A percentile compares a stretch with the other conserved stretches of the same genome.
These are phyloP conservation scores for Bruguiera gymnorhiza DNA, from an alignment of 345 rosid species.

Conservation along the genomic window DNA sequence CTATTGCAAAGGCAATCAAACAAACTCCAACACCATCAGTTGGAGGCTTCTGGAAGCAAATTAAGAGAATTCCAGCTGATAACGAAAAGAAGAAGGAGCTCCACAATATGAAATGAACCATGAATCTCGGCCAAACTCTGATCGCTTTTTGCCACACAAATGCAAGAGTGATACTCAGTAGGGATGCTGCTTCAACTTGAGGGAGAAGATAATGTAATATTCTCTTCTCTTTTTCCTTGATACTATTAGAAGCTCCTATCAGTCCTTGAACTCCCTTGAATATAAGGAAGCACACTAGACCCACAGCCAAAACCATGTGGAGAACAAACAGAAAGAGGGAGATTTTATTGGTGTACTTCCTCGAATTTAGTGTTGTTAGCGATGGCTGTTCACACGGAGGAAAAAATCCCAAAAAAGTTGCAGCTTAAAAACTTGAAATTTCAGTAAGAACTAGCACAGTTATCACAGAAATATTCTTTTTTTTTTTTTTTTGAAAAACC, in stretches of 20 bases:
- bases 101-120: constrained; percentile 92
- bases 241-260: constrained; percentile 44
- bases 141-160: constrained; percentile 82
- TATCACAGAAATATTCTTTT: too few species aligned
- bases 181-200: constrained; percentile 83
- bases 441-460: not conserved
- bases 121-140: constrained; percentile 67
- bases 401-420: not conserved
- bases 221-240: constrained; percentile 54
- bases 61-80: constrained; percentile 81
- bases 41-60: constrained; percentile 83
- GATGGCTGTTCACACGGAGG: constrained; percentile 39
- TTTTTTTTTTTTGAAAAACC: too few species aligned
- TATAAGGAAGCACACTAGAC: constrained; percentile 70
- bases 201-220: constrained; percentile 59
- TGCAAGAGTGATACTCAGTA: constrained; percentile 79
- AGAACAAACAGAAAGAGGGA: constrained; percentile 62
- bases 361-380: constrained; percentile 65
- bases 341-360: constrained; percentile 74
- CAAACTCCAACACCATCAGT: constrained; percentile 85
- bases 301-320: constrained; percentile 63
- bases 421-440: constrained; percentile 10
- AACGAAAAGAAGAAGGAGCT: constrained; percentile 61
- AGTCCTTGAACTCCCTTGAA: constrained; percentile 88
- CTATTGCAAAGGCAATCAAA: constrained; percentile 72